phyloP scores from a whole-genome alignment of 768 basidiomycete genomes.

The Candolleomyces aberdarensis region DNA sequence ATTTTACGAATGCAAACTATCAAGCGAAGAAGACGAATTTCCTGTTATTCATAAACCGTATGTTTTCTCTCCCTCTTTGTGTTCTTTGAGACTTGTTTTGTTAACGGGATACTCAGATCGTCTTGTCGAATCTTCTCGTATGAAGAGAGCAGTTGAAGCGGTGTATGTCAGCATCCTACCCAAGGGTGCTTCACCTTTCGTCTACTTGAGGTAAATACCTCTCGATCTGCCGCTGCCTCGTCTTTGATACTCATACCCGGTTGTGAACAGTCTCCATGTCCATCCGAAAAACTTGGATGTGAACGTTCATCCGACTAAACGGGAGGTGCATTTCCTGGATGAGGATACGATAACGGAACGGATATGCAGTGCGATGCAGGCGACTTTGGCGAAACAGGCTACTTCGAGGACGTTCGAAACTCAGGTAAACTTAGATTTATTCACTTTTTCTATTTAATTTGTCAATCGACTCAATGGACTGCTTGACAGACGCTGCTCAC shows the following conservation, averaged over 20 bases:
- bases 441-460: neutral
- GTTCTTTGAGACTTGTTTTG: neutral
- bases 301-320: conserved; percentile 97
- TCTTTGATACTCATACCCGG: neutral
- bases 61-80: conserved; percentile 20
- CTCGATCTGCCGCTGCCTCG: neutral
- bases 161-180: conserved; percentile 84
- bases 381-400: conserved; percentile 56
- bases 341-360: conserved; percentile 82
- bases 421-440: conserved; percentile 44
- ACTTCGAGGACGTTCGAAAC: conserved; percentile 72
- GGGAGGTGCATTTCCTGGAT: conserved; percentile 91
- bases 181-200: conserved; percentile 85
- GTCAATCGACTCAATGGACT: neutral
- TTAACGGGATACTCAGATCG: conserved; percentile 55
- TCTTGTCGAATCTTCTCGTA: conserved; percentile 81
- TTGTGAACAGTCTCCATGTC: conserved; percentile 60
- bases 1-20: conserved; percentile 86
- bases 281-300: conserved; percentile 90
- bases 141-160: conserved; percentile 84
- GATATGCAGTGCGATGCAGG: conserved; percentile 71
- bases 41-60: conserved; percentile 93
- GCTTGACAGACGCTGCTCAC: conserved; percentile 55
- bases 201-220: conserved; percentile 81
- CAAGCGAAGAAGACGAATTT: conserved; percentile 84